Evolutionary conservation across 805 yeast species (phyloP).

Genomic region (Candida glaebosa): DNA sequence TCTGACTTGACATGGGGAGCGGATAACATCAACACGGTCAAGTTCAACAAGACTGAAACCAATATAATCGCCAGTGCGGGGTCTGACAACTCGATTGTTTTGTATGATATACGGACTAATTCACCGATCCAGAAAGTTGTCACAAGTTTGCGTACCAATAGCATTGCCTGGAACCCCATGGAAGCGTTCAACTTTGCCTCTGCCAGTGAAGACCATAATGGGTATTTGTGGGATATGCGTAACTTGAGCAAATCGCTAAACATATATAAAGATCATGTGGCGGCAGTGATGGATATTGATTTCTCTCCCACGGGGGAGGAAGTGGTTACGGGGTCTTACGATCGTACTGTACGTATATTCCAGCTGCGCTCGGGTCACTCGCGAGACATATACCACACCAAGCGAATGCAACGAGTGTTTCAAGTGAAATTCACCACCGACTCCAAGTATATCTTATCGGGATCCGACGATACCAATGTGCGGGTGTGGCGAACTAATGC

Average conservation of each 20-base stretch:
- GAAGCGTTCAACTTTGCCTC: conserved; percentile 92
- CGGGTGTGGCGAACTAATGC: conserved; percentile 91
- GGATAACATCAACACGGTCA: conserved; percentile 78
- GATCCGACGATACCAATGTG: conserved; percentile 95
- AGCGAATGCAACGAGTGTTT: conserved; percentile 95
- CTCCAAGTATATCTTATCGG: conserved; percentile 79
- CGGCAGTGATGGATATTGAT: conserved; percentile 93
- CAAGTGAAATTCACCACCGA: conserved; percentile 85
- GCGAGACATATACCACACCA: conserved; percentile 92
- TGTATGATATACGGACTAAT: conserved; percentile 87
- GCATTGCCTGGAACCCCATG: conserved; percentile 95
- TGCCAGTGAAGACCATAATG: conserved; percentile 92
- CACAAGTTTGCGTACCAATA: conserved; percentile 76
- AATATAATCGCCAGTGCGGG: conserved; percentile 80
- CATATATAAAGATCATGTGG: conserved; percentile 91
- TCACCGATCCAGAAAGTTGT: conserved; percentile 90
- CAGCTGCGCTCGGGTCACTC: conserved; percentile 82
- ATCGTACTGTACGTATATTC: conserved; percentile 83
- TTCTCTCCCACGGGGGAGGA: conserved; percentile 97
- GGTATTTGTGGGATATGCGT: conserved; percentile 95
- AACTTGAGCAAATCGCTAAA: conserved; percentile 77
- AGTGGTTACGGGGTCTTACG: conserved; percentile 92
- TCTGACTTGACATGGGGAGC: conserved; percentile 93
- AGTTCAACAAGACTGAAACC: conserved; percentile 87
- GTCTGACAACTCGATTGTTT: conserved; percentile 83